These are phyloP conservation scores for Ilex aquifolium DNA, from an alignment of 257 asterid genomes.

Conservation along the genomic window DNA sequence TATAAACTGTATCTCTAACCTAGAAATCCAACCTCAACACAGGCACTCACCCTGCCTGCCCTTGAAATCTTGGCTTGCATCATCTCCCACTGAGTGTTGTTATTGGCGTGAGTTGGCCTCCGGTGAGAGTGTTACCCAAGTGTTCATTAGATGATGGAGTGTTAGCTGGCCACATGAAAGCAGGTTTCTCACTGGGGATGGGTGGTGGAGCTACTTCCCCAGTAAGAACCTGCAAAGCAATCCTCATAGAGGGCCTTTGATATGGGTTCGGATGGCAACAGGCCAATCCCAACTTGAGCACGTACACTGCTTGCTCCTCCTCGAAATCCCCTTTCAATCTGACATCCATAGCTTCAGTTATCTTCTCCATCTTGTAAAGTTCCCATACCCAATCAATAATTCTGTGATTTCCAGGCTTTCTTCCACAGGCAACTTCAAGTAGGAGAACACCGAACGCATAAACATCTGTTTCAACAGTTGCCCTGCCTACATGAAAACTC, in stretches of 20 bases:
- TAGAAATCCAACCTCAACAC: too few relatives aligned
- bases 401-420: slow-evolving; percentile 7
- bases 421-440: slow-evolving; percentile 21
- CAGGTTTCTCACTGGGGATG: slow-evolving; percentile 15
- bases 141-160: slow-evolving; percentile 3
- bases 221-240: slow-evolving; percentile 10
- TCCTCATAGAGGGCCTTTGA: slow-evolving; percentile 15
- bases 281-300: slow-evolving; percentile 16
- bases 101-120: slow-evolving; percentile 12
- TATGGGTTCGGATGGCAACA: slow-evolving; percentile 19
- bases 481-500: slow-evolving; percentile 12
- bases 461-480: slow-evolving; percentile 17
- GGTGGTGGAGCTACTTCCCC: slow-evolving; percentile 10
- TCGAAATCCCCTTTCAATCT: slow-evolving; percentile 6
- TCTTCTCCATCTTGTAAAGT: background rate
- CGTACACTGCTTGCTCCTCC: slow-evolving; percentile 11
- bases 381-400: slow-evolving; percentile 13
- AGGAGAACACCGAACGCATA: slow-evolving; percentile 18
- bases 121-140: background rate
- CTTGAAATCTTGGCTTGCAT: background rate
- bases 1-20: too few relatives aligned
- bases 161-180: slow-evolving; percentile 13
- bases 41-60: too few relatives aligned
- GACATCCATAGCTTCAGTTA: slow-evolving; percentile 10
- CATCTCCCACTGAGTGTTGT: slow-evolving; percentile 15